Base-by-base conservation (phyloP, 2,329 filamentous ascomycete genomes). In the Paecilomyces sp. region DNA sequence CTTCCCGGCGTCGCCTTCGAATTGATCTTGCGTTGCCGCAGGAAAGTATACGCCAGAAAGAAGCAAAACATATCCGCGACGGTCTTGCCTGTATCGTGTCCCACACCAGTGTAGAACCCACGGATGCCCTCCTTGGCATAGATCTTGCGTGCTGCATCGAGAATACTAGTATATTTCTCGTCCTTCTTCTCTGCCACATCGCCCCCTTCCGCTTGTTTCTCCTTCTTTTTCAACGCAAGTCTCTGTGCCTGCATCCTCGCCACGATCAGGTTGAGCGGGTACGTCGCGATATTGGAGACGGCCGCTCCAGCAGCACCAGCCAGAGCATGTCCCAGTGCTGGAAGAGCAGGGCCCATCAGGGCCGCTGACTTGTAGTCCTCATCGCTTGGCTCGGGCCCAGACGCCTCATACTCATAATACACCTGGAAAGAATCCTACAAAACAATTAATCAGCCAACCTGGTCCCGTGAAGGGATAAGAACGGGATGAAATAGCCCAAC, bases 221-320 rank as follows among this genome's bases (percentile, higher is more conserved):
- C 56, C 64, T 70, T 62, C 58, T 68, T 62, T 33, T 74, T 76
- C 36, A 75, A 77, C 15, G 86, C 75, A 65, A 84, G 84, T 50
- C 83, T 83, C 76, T 94, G 90, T 2, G 91, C 88, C 75, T 95
- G 91, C 54, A 96, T 82, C 30, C 91, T 85, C 28, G 91, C 92
- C 58, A 91, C 88, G 63, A 94, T 85, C 52, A 95, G 83, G 67
- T 91, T 89, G 60, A 96, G 83, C 1, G 92, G 92, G 71, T 96
- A 95, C 5, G 90, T 86, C 58, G 86, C 76, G 54, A 91, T 81
- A 66, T 92, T 93, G 11, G 91, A 90, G 61, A 93, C 82, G 15
- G 90, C 88, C 0, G 90, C 89, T 36, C 91, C 91, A 0, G 87
- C 79, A 4, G 90, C 89, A 57, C 92, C 92, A 3, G 91, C 91